Conservation (phyloP, 2,329 filamentous ascomycete species). For the Arthrobotrys musiformis region DNA sequence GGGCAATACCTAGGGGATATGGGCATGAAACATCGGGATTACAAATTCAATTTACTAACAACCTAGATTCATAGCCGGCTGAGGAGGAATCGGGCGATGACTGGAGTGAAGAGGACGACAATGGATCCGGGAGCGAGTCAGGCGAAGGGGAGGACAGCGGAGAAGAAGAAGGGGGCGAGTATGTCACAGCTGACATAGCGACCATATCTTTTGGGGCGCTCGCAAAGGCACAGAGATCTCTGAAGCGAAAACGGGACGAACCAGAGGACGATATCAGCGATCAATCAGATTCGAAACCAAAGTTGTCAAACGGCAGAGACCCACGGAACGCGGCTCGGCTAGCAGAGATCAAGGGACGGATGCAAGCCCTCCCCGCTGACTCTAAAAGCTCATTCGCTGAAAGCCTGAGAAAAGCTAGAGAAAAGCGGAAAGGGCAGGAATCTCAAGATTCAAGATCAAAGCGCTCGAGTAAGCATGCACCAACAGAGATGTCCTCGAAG, state of each 20-base stretch:
- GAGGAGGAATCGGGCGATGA: background rate
- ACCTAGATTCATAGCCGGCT: conserved; percentile 6
- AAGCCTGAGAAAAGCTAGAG: conserved; percentile 41
- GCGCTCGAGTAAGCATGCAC: conserved; percentile 85
- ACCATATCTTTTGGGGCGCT: conserved; percentile 48
- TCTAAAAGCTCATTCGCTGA: conserved; percentile 46
- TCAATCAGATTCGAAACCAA: conserved; percentile 22
- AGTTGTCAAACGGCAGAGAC: conserved; percentile 23
- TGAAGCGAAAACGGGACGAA: conserved; percentile 49
- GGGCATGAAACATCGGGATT: background rate
- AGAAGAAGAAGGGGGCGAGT: conserved; percentile 23
- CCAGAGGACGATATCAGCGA: conserved; percentile 11
- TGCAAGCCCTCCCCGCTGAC: conserved; percentile 42
- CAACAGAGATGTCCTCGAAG: conserved; percentile 82
- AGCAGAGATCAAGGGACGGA: conserved; percentile 41
- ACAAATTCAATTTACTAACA: conserved; percentile 17
- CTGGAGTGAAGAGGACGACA: background rate
- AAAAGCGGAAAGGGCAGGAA: conserved; percentile 28
- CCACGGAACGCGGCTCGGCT: conserved; percentile 37
- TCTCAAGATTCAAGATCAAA: conserved; percentile 40
- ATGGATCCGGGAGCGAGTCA: conserved; percentile 12
- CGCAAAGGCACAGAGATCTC: conserved; percentile 45
- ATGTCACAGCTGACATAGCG: conserved; percentile 32
- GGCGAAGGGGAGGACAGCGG: conserved; percentile 15
- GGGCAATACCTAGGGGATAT: conserved; percentile 21